Evolutionary conservation across 108 stramenopile genomes (phyloP).

Genomic region (Nitzschia palea): DNA sequence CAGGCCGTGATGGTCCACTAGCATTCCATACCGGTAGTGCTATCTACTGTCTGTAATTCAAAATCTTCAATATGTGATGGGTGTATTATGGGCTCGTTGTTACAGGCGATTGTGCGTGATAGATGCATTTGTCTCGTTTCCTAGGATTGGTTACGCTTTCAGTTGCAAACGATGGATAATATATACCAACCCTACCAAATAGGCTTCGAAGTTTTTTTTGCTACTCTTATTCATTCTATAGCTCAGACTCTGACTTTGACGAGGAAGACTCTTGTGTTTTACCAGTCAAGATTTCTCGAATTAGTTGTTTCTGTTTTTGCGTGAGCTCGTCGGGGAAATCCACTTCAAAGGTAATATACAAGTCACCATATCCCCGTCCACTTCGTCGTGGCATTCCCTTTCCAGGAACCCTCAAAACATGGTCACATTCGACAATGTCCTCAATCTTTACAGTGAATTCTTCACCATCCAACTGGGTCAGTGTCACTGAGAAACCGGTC

Average conservation of each 20-base stretch:
- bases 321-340: slow-evolving; percentile 84
- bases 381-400: slow-evolving; percentile 92
- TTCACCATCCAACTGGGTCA: slow-evolving; percentile 81
- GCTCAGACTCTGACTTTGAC: not conserved
- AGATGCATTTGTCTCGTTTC: not conserved
- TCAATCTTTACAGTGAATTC: slow-evolving; percentile 64
- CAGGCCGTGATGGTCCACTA: too few relatives aligned
- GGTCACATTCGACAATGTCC: slow-evolving; percentile 84
- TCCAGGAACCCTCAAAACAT: slow-evolving; percentile 75
- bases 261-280: not conserved
- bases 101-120: too few relatives aligned
- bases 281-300: slow-evolving; percentile 62
- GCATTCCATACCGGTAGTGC: too few relatives aligned
- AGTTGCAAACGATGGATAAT: too few relatives aligned
- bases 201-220: too few relatives aligned
- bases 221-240: slow-evolving; percentile 2
- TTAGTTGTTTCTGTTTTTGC: slow-evolving; percentile 65
- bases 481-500: slow-evolving; percentile 80
- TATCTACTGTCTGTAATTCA: too few relatives aligned
- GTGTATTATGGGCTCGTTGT: too few relatives aligned
- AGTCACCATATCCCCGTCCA: slow-evolving; percentile 81
- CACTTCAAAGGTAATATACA: slow-evolving; percentile 90
- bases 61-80: too few relatives aligned
- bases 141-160: too few relatives aligned
- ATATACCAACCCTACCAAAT: too few relatives aligned